Base-by-base conservation (phyloP, 495 filamentous ascomycete genomes). In the Penicillium dipodomyicola region DNA sequence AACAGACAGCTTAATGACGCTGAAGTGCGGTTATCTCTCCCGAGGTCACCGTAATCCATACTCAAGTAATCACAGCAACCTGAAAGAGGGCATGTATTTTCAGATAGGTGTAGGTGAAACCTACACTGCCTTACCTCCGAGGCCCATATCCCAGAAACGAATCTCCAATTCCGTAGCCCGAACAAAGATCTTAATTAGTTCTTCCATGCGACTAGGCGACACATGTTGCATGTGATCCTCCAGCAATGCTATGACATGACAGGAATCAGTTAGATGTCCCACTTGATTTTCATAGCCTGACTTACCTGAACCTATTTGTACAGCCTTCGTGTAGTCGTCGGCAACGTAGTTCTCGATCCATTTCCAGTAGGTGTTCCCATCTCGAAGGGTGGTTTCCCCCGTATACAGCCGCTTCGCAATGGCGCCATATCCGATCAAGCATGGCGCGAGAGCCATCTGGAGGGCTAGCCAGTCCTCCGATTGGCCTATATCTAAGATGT, bases 111-210 rank as follows among this genome's bases (percentile, higher is more conserved):
- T n/a, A 33, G 32, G 12, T 33, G n/a, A 35, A n/a, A 22, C 46
- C 58, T 62, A 67, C 27, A 43, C 10, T 20, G 72, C 77, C 43
- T 63, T 60, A 20, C 60, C 63, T 25, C 71, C 74, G 42, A 82
- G 41, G 10, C 89, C 86, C 85, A 95, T 94, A 49, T 91, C 84
- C 91, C 91, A 95, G 72, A 96, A 95, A 2, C 82, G 86, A 62
- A 85, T 87, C 72, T 96, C 91, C 82, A 96, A 85, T 83, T 95
- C 90, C 3, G 90, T 96, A 23, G 90, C 89, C 60, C 90, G 87
- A 45, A 91, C 82, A 67, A 96, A 96, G 44, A 96, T 88, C 51
- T 79, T 75, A 17, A 91, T 87, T 56, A 96, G 72, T 67, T 95
- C 87, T 53, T 94, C 91, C 63, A 96, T 83, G 44, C 90, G 78